These are phyloP conservation scores for Lasiosphaeris hirsuta DNA, from an alignment of 495 filamentous ascomycete species.

Conservation along the genomic window DNA sequence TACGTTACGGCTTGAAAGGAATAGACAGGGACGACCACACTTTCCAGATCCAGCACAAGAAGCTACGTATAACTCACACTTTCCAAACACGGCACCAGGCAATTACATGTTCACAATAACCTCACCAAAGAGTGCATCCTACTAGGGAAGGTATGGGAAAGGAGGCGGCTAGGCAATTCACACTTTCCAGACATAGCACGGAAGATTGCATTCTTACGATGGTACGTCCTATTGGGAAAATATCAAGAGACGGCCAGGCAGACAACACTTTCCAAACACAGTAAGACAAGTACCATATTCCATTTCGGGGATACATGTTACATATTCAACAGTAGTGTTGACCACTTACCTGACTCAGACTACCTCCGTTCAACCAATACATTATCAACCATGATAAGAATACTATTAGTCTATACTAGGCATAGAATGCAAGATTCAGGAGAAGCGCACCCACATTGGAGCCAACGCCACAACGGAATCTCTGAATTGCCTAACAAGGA, in stretches of 20 bases:
- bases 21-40: conserved; percentile 2
- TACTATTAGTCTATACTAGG: conserved; percentile 2
- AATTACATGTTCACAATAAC: conserved; percentile 1
- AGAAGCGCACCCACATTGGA: conserved; percentile 1
- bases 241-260: conserved; percentile 8
- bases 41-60: conserved; percentile 4
- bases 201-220: conserved; percentile 6
- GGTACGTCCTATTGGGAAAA: conserved; percentile 4
- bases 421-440: neutral
- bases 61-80: neutral
- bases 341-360: conserved; percentile 7
- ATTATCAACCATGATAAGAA: conserved; percentile 1
- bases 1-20: neutral
- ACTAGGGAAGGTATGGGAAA: conserved; percentile 6
- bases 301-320: neutral
- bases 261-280: conserved; percentile 6
- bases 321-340: conserved; percentile 3
- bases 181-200: conserved; percentile 4
- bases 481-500: conserved; percentile 6
- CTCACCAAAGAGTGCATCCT: neutral
- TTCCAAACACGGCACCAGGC: conserved; percentile 3
- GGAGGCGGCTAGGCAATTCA: conserved; percentile 5
- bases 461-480: neutral
- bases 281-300: conserved; percentile 6
- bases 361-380: conserved; percentile 3